phyloP scores from a whole-genome alignment of 2,329 filamentous ascomycete species.

The Atkinsonella hypoxylon region DNA sequence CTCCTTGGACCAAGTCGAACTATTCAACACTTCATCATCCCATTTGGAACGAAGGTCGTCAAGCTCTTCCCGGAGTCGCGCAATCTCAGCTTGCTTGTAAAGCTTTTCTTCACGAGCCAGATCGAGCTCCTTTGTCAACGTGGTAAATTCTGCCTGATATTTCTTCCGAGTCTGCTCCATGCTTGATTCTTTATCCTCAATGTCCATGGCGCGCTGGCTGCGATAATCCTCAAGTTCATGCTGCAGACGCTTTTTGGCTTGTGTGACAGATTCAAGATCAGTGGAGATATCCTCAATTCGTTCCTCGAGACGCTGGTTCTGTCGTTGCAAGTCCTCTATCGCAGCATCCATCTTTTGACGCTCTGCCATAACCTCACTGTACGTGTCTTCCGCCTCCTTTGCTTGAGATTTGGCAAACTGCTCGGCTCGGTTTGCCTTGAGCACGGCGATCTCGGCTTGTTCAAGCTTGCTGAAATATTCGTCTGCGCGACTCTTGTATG shows the following conservation, averaged over 20 bases:
- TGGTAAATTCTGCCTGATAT: slow-evolving; percentile 87
- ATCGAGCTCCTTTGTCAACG: slow-evolving; percentile 83
- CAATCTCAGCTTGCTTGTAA: slow-evolving; percentile 78
- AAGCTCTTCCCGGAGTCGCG: slow-evolving; percentile 83
- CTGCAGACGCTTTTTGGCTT: slow-evolving; percentile 88
- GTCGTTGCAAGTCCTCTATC: slow-evolving; percentile 81
- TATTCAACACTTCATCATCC: slow-evolving; percentile 97
- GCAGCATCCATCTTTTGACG: slow-evolving; percentile 78
- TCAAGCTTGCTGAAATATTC: slow-evolving; percentile 97
- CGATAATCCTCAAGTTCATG: slow-evolving; percentile 97
- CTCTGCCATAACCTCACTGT: slow-evolving; percentile 81
- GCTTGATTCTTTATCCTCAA: slow-evolving; percentile 91
- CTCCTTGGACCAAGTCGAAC: slow-evolving; percentile 96
- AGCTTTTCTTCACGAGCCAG: slow-evolving; percentile 80
- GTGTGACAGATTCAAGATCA: slow-evolving; percentile 72
- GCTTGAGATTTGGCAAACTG: slow-evolving; percentile 88
- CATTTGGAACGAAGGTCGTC: slow-evolving; percentile 92
- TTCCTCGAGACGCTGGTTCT: slow-evolving; percentile 83
- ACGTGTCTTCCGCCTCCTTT: slow-evolving; percentile 83
- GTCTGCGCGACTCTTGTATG: slow-evolving; percentile 87
- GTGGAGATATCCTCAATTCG: slow-evolving; percentile 83
- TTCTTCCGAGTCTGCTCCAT: slow-evolving; percentile 97
- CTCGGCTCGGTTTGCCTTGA: slow-evolving; percentile 84
- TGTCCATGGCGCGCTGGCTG: slow-evolving; percentile 85
- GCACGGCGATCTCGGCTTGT: slow-evolving; percentile 87